Conservation (phyloP, 2,329 filamentous ascomycete genomes). For the Chaetomium strumarium region DNA sequence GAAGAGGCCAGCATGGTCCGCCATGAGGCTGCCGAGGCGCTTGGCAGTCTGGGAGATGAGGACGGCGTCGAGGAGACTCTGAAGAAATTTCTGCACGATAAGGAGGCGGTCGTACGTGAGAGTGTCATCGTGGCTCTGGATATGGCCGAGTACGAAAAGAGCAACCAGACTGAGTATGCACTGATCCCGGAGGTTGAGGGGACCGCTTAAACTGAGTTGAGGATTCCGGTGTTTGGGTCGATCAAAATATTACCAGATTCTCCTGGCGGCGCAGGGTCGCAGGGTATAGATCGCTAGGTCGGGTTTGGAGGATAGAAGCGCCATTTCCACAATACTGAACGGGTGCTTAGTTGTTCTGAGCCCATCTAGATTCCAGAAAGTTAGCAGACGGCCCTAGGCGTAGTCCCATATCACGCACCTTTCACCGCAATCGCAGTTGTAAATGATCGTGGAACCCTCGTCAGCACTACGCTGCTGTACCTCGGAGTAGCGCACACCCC, state of each 20-base stretch:
- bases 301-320: background rate
- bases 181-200: constrained; percentile 64
- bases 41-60: constrained; percentile 89
- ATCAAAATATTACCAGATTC: constrained; percentile 11
- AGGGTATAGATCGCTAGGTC: constrained; percentile 5
- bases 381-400: constrained; percentile 10
- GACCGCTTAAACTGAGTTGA: constrained; percentile 29
- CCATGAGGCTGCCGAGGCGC: constrained; percentile 92
- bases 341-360: constrained; percentile 25
- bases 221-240: constrained; percentile 18
- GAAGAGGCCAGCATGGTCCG: constrained; percentile 93
- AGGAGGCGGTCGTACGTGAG: constrained; percentile 88
- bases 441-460: constrained; percentile 91
- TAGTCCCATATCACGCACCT: constrained; percentile 51
- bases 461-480: constrained; percentile 88
- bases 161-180: constrained; percentile 83
- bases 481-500: constrained; percentile 78
- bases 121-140: constrained; percentile 93
- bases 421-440: constrained; percentile 78
- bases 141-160: constrained; percentile 96
- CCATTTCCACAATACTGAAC: background rate
- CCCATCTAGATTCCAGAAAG: constrained; percentile 19
- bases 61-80: constrained; percentile 85
- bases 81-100: constrained; percentile 78
- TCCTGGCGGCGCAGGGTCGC: background rate